Conservation (phyloP, 75 land plant genomes). For the Cupressus sempervirens region DNA sequence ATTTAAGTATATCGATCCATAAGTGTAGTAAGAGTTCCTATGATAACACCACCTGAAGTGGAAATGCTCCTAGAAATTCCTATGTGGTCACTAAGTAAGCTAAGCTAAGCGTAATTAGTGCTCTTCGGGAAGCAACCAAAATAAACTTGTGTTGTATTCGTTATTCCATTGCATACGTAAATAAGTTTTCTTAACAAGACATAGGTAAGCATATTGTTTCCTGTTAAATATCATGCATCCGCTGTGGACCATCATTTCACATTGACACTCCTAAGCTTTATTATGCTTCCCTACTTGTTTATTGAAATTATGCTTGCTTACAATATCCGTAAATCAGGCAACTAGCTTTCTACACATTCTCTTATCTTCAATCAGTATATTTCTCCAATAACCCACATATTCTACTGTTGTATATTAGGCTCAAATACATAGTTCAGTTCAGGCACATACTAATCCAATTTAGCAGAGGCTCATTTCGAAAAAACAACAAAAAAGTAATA, state of each 20-base stretch:
- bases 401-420: background rate
- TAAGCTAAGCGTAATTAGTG: no score
- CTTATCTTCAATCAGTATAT: background rate
- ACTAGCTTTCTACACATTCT: background rate
- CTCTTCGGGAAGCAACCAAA: no score
- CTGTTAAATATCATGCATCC: background rate
- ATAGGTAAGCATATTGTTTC: background rate
- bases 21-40: background rate
- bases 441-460: background rate
- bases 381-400: no score
- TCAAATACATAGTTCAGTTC: background rate
- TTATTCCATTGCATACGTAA: background rate
- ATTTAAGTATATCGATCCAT: background rate
- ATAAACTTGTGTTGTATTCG: background rate
- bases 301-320: background rate
- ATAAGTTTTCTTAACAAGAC: background rate
- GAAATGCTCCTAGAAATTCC: no score
- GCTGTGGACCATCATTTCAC: background rate
- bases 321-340: background rate
- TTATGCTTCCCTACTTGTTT: background rate
- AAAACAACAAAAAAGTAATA: background rate
- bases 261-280: background rate
- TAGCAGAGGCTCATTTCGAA: background rate
- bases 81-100: no score
- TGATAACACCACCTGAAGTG: no score